Evolutionary conservation across 129 eudicot genomes (phyloP), one percentile per base, ranked within the genome.

Genomic region (Heracleum sosnowskyi): DNA sequence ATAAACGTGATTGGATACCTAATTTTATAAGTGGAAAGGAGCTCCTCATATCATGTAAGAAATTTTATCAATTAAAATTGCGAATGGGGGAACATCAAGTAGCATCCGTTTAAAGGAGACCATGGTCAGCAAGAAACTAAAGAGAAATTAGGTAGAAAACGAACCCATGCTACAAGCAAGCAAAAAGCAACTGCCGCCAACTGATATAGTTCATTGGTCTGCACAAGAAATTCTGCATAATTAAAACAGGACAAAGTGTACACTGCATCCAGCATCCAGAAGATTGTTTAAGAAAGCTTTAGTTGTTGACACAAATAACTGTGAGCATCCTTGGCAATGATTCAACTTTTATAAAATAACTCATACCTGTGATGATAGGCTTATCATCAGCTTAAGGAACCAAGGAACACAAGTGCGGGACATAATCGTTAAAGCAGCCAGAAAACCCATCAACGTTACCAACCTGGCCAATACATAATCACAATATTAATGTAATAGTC

Each of bases 141-240:
- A 57, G 12, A 24, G 33, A 60, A 60, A n/a, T 57, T 3, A 26
- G 33, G 68, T 60, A 77, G 74, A 78, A 70, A 41, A 90, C 97
- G 11, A 40, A 96, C 99, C 99, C 99, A 96, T 33, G 99, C 99
- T 39, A 96, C 97, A 36, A 96, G 91, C 78, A 96, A 91, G 89
- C 99, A 96, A 84, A 96, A 96, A 12, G 99, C 99, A 62, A 96
- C 99, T 45, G 97, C 83, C 39, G 97, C 97, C 89, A 96, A 75
- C 77, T 96, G 99, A 82, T 96, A 96, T 44, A 96, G 96, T 84
- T 96, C 97, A 81, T 96, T 96, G 77, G 99, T 96, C 99, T 96
- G 97, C 91, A 87, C 39, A 81, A 28, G 82, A 73, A 34, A 51
- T 44, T 11, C 18, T 44, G 40, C 37, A 44, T 74, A 28, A 44